These are phyloP conservation scores for Carex pumila DNA, from an alignment of 176 grass and related monocot genomes.

Conservation along the genomic window DNA sequence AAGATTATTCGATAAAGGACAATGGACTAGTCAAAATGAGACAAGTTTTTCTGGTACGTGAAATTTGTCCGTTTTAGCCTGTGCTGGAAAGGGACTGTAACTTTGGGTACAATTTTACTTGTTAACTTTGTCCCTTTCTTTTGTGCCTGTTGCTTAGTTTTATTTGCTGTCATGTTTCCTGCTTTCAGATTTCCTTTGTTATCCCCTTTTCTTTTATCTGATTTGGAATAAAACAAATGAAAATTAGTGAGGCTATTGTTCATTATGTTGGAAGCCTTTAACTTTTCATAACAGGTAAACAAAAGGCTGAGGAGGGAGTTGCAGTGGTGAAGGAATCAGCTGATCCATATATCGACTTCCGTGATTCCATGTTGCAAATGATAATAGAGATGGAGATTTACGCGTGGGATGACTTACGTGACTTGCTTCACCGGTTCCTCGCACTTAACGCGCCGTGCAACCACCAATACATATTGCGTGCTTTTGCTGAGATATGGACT, in stretches of 20 bases:
- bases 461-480: slow-evolving; percentile 91
- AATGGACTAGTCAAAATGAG: not conserved
- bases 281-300: slow-evolving; percentile 11
- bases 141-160: not conserved
- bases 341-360: slow-evolving; percentile 73
- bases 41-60: not conserved
- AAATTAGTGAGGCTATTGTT: not conserved
- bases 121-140: not conserved
- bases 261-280: not conserved
- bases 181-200: not conserved
- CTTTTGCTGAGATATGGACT: slow-evolving; percentile 84
- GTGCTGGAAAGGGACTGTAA: not conserved
- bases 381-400: slow-evolving; percentile 89
- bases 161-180: not conserved
- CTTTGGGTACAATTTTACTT: not conserved
- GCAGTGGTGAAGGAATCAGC: slow-evolving; percentile 96
- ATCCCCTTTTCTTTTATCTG: not conserved
- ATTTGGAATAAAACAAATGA: not conserved
- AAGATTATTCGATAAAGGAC: too few species aligned
- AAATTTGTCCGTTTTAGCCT: not conserved
- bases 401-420: slow-evolving; percentile 71
- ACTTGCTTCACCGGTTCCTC: slow-evolving; percentile 78
- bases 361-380: slow-evolving; percentile 92
- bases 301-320: slow-evolving; percentile 31
- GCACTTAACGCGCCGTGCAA: slow-evolving; percentile 77